Conservation (phyloP, 164 flowering plant genomes). For the Annona cherimola region DNA sequence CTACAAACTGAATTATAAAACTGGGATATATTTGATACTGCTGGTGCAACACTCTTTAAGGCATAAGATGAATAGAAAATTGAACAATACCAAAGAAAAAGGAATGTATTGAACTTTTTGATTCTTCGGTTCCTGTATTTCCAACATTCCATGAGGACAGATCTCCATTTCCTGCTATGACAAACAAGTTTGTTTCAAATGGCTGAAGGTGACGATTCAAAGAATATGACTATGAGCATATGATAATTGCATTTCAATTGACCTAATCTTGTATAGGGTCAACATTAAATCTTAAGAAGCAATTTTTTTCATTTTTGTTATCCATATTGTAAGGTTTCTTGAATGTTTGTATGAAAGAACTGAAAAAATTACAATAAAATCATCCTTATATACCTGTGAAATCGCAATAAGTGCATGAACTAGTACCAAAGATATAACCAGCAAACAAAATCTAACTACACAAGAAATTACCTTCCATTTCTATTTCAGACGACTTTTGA, state of each 20-base stretch:
- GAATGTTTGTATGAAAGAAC: neutral
- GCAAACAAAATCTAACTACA: neutral
- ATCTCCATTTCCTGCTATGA: neutral
- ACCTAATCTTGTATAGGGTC: neutral
- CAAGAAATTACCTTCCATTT: neutral
- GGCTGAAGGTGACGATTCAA: neutral
- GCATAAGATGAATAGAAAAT: neutral
- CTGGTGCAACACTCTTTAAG: neutral
- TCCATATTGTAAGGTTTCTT: neutral
- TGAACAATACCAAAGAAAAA: constrained; percentile 3
- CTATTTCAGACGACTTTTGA: neutral
- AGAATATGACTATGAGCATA: neutral
- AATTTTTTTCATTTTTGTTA: too few relatives aligned
- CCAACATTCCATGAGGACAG: neutral
- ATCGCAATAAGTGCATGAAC: neutral
- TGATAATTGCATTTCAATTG: too few relatives aligned
- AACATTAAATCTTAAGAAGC: neutral
- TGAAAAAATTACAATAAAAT: too few relatives aligned
- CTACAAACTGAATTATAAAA: too few relatives aligned
- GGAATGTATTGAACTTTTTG: neutral
- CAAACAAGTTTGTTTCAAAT: neutral
- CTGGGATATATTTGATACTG: too few relatives aligned
- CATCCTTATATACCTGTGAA: neutral
- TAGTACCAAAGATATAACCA: neutral
- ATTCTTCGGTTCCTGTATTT: constrained; percentile 6